These are phyloP conservation scores for Russula dissimulans DNA, from an alignment of 768 basidiomycete species.

Conservation along the genomic window DNA sequence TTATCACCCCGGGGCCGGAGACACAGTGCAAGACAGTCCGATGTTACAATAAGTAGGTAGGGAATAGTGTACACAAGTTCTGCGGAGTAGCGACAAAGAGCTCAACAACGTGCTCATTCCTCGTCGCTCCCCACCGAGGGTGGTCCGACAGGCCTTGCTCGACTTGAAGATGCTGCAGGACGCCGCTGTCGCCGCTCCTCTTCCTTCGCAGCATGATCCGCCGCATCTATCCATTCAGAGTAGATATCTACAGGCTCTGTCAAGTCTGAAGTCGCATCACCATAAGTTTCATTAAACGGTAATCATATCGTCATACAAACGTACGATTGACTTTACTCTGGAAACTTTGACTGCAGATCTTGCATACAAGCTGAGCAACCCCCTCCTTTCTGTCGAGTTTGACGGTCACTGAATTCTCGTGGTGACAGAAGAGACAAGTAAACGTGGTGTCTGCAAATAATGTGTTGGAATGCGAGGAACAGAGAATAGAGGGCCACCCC, in stretches of 20 bases:
- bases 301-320: constrained; percentile 21
- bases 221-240: constrained; percentile 87
- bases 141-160: constrained; percentile 29
- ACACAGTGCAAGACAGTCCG: not conserved
- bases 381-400: constrained; percentile 81
- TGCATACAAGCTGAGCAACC: constrained; percentile 69
- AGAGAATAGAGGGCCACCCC: constrained; percentile 15
- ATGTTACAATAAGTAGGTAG: constrained; percentile 1
- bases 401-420: constrained; percentile 82
- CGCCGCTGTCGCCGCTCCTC: constrained; percentile 39
- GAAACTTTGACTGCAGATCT: constrained; percentile 79
- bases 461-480: not conserved
- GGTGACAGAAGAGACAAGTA: constrained; percentile 83
- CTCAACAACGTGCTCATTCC: constrained; percentile 30
- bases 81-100: not conserved
- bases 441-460: constrained; percentile 59
- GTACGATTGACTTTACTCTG: constrained; percentile 83
- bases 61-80: not conserved
- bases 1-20: too few relatives aligned
- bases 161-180: constrained; percentile 45
- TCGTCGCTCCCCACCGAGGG: constrained; percentile 37
- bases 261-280: constrained; percentile 42
- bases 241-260: constrained; percentile 86
- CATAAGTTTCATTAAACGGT: constrained; percentile 17
- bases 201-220: constrained; percentile 70